A percentile compares a stretch with the other conserved stretches of the same genome.
phyloP scores from a whole-genome alignment of 179 eudicot genomes.

The Drosera spatulata region DNA sequence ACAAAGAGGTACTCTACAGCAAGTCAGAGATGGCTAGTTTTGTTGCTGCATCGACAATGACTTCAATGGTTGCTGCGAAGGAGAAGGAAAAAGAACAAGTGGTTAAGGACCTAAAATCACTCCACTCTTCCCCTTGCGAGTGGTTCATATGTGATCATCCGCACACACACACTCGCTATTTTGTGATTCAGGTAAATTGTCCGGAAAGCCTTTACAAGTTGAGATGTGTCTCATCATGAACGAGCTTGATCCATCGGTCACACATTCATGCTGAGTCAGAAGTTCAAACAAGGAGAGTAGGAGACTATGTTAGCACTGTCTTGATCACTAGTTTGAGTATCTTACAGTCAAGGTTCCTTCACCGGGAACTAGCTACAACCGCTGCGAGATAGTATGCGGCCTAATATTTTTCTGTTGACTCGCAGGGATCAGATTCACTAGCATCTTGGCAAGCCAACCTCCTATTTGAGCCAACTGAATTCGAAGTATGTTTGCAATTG shows the following conservation, averaged over 20 bases:
- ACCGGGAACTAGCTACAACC: neutral
- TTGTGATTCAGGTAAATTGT: conserved; percentile 66
- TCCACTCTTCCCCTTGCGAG: conserved; percentile 57
- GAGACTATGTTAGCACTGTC: too few relatives aligned
- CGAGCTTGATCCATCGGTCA: neutral
- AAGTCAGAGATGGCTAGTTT: conserved; percentile 56
- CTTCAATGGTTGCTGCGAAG: conserved; percentile 70
- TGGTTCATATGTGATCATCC: conserved; percentile 96
- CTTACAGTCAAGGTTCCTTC: neutral
- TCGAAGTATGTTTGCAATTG: conserved; percentile 48
- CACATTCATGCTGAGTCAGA: neutral
- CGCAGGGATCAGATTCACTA: conserved; percentile 74
- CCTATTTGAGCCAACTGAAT: conserved; percentile 67
- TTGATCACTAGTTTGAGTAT: neutral
- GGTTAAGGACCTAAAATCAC: conserved; percentile 49
- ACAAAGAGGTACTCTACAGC: neutral
- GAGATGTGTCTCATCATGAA: neutral
- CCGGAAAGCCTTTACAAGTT: neutral
- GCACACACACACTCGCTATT: conserved; percentile 46
- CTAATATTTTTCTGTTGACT: neutral
- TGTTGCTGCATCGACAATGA: conserved; percentile 77
- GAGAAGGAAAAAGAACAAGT: conserved; percentile 67
- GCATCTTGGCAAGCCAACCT: conserved; percentile 92
- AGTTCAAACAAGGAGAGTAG: too few relatives aligned
- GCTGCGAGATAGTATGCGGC: neutral